phyloP scores from a whole-genome alignment of 495 filamentous ascomycete species.

The Xylaria palmicola region DNA sequence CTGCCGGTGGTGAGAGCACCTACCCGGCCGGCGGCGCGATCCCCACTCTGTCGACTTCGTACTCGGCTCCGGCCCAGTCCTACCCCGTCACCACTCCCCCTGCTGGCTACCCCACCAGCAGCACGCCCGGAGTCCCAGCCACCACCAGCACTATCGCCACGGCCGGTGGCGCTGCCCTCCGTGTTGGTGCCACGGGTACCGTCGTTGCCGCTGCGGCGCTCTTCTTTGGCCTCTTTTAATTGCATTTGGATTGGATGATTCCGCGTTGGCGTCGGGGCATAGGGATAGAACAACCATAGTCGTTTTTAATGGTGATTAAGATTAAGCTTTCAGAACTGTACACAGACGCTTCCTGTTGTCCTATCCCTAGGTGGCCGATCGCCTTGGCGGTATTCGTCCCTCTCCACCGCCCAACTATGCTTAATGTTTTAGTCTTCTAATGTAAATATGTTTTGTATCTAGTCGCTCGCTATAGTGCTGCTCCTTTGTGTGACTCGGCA shows the following conservation, averaged over 20 bases:
- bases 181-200: constrained; percentile 22
- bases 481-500: constrained; percentile 9
- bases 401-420: not conserved
- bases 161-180: constrained; percentile 21
- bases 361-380: constrained; percentile 2
- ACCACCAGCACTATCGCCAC: constrained; percentile 20
- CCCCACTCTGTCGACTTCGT: constrained; percentile 18
- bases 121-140: too few species aligned
- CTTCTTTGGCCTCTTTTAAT: constrained; percentile 28
- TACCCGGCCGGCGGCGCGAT: not conserved
- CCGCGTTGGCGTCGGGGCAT: constrained; percentile 7
- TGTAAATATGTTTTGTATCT: constrained; percentile 7
- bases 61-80: constrained; percentile 1
- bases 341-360: not conserved
- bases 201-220: constrained; percentile 23
- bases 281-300: constrained; percentile 4
- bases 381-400: not conserved
- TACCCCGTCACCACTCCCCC: constrained; percentile 7
- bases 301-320: constrained; percentile 1
- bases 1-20: not conserved
- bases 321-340: not conserved
- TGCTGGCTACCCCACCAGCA: too few species aligned
- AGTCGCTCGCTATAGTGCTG: constrained; percentile 7
- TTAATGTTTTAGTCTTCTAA: constrained; percentile 18
- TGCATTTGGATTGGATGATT: constrained; percentile 2